phyloP scores from a whole-genome alignment of 1,284 basidiomycete species.

The Inonotus hispidus region DNA sequence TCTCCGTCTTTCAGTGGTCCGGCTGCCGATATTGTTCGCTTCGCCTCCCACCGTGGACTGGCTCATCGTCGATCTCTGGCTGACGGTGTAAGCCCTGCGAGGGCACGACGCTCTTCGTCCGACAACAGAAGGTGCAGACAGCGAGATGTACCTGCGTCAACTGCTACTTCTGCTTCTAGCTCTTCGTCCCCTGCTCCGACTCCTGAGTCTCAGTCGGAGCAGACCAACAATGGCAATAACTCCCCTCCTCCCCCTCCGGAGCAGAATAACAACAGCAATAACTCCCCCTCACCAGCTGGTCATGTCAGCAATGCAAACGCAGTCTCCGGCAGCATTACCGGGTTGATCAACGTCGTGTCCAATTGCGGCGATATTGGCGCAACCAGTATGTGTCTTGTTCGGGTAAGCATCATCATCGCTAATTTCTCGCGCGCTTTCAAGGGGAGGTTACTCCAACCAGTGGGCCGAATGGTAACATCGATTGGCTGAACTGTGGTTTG shows the following conservation, averaged over 20 bases:
- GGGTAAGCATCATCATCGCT: neutral
- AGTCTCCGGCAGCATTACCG: neutral
- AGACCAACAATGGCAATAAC: neutral
- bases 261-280: neutral
- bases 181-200: neutral
- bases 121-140: constrained; percentile 8
- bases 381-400: constrained; percentile 34
- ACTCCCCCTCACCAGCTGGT: neutral
- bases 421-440: constrained; percentile 23
- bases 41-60: neutral
- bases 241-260: neutral
- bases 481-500: constrained; percentile 80
- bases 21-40: neutral
- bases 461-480: constrained; percentile 70
- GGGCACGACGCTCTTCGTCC: neutral
- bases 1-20: constrained; percentile 8
- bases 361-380: constrained; percentile 41
- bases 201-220: neutral
- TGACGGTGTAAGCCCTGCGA: neutral
- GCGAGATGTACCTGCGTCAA: neutral
- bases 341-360: constrained; percentile 23
- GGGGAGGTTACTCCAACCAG: constrained; percentile 42
- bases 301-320: constrained; percentile 1
- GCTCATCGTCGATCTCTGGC: constrained; percentile 6
- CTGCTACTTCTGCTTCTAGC: neutral